Base-by-base conservation (phyloP, 768 basidiomycete species). In the Obba rivulosa region DNA sequence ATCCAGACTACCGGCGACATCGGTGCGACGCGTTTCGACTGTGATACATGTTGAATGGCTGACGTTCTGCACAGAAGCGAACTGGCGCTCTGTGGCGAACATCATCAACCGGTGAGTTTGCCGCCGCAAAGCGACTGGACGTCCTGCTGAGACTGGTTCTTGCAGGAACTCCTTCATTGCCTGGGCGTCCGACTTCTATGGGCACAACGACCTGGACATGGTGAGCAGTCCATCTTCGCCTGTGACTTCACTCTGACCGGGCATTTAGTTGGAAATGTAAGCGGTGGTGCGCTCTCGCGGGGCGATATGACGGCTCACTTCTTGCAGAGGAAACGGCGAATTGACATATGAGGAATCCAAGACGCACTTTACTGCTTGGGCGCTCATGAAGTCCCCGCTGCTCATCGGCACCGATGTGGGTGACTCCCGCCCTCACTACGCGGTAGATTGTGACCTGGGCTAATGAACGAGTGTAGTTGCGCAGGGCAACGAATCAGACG, bases 321-420 rank as follows among this genome's bases (percentile, higher is more conserved):
- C 13, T 31, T 39, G 16, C 57, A 83, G 81, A 21, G 83, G 84
- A 18, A 85, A 85, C 49, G 82, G 80, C 13, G 66, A 75, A 25
- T 66, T 85, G 39, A 76, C 77, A 0, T 75, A 70, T 57, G 81
- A 85, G 13, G 83, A 86, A 64, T 64, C 74, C 21, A 85, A 85
- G 61, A 72, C 81, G 2, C 83, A 86, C 59, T 86, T 85, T 59
- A 85, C 83, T 0, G 81, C 79, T 0, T 85, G 84, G 83, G 81
- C 81, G 31, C 63, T 86, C 24, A 75, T 84, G 77, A 85, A 84
- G 58, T 80, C 79, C 0, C 83, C 83, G 2, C 70, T 85, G 13
- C 66, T 85, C 43, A 78, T 85, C 48, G 76, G 82, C 45, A 79
- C 82, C 4, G 66, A 62, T 34, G 61, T 62, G 24, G 37, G 60